A percentile compares a stretch with the other conserved stretches of the same genome.
Conservation (phyloP, 306 rosid genomes). For the Dalbergia cultrata region DNA sequence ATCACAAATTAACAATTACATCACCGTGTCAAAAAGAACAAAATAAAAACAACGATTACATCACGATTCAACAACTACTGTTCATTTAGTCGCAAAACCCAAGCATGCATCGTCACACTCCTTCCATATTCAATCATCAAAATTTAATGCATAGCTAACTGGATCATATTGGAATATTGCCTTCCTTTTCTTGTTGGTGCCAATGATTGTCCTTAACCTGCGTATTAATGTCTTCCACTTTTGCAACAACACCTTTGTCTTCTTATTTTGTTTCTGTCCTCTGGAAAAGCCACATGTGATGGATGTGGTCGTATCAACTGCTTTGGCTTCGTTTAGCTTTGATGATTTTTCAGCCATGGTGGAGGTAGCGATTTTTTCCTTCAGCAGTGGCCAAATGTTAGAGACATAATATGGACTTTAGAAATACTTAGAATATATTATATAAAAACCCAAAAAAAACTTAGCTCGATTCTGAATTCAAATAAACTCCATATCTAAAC, state of each 20-base stretch:
- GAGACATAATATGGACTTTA: too few relatives aligned
- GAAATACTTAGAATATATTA: too few relatives aligned
- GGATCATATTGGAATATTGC: not conserved
- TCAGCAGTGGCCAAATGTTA: not conserved
- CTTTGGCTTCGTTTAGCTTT: not conserved
- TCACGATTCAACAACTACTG: too few relatives aligned
- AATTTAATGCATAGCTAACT: not conserved
- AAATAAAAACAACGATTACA: too few relatives aligned
- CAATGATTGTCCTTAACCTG: not conserved
- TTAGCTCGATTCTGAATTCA: not conserved
- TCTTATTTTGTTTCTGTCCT: not conserved
- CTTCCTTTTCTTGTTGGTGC: not conserved
- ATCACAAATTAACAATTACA: too few relatives aligned
- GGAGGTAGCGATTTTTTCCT: not conserved
- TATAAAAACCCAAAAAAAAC: not conserved
- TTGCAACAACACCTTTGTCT: not conserved
- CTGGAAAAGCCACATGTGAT: not conserved
- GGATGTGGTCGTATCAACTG: not conserved
- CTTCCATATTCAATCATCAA: not conserved
- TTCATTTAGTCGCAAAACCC: not conserved
- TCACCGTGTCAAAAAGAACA: too few relatives aligned
- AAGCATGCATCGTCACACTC: not conserved
- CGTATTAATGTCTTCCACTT: not conserved
- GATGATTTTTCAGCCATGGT: slow-evolving; percentile 1
- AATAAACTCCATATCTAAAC: too few relatives aligned